A percentile compares a stretch with the other conserved stretches of the same genome.
These are phyloP conservation scores for Coelastrella sp. DNA, from an alignment of 139 green algal species.

Conservation along the genomic window DNA sequence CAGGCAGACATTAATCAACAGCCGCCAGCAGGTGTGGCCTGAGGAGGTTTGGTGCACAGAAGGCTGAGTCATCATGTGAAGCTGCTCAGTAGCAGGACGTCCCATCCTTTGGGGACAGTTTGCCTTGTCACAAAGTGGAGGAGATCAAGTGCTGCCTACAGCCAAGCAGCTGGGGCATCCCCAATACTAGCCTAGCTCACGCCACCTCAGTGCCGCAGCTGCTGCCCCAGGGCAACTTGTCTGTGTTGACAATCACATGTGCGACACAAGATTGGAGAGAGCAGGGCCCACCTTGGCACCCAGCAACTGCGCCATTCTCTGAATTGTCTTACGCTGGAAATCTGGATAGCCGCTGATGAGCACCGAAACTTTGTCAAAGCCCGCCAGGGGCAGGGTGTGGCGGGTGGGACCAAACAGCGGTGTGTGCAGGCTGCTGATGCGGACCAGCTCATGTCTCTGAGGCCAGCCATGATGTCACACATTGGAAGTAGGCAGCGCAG, in stretches of 20 bases:
- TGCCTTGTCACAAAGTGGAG: too few relatives aligned
- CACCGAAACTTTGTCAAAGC: constrained; percentile 10
- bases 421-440: background rate
- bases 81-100: too few relatives aligned
- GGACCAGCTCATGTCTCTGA: constrained; percentile 15
- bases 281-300: background rate
- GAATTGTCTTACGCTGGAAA: background rate
- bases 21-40: too few relatives aligned
- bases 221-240: too few relatives aligned
- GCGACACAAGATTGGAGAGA: too few relatives aligned
- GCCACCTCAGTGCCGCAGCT: too few relatives aligned
- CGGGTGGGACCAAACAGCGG: constrained; percentile 25
- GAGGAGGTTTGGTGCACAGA: too few relatives aligned
- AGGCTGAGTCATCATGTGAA: background rate
- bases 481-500: background rate
- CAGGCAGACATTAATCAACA: background rate
- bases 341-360: background rate
- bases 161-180: too few relatives aligned
- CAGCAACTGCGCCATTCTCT: background rate
- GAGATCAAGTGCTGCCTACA: too few relatives aligned
- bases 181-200: too few relatives aligned
- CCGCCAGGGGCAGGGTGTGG: constrained; percentile 10
- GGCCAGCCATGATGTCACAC: background rate
- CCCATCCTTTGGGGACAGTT: too few relatives aligned
- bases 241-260: background rate